Base-by-base conservation (phyloP, 2,329 filamentous ascomycete genomes). In the Exophiala viscosa region DNA sequence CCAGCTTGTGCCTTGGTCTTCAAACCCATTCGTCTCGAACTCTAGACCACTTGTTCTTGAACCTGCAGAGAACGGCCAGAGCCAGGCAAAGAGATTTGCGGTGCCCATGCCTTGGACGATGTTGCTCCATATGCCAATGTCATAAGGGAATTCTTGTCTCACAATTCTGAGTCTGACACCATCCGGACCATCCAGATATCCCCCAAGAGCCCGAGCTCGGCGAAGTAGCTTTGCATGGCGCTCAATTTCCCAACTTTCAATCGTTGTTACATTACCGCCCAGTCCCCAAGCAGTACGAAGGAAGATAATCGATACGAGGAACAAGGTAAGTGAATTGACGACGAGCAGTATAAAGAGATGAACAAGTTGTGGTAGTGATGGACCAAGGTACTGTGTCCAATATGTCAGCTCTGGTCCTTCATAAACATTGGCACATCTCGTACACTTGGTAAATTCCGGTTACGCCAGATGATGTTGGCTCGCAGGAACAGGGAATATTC, bases 71-170 rank as follows among this genome's bases (percentile, higher is more conserved):
- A 86, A 73, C 2, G 83, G 82, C 75, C 80, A 85, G 44, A 85
- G 73, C 83, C 83, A 85, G 15, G 71, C 68, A 0, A 85, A 53
- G 1, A 80, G 31, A 39, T 63, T 63, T 34, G 42, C 45, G 5
- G 54, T 54, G 13, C 58, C 80, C 82, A 86, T 84, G 14, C 78
- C 78, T 53, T 80, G 77, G 44, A 70, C 76, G 18, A 84, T 71
- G 57, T 86, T 86, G 2, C 69, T 62, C 72, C 75, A 83, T 47
- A 86, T 79, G 5, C 82, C 83, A 46, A 86, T 77, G 57, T 86
- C 83, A 64, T 83, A 86, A 0, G 83, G 83, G 58, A 84, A 86
- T 57, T 86, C 83, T 58, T 85, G 83, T 50, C 75, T 78, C 45
- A 68, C 67, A 41, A 86, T 81, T 10, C 69, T 71, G 6, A 85